Conservation (phyloP, 2,329 filamentous ascomycete genomes). For the Fusarium sororula region DNA sequence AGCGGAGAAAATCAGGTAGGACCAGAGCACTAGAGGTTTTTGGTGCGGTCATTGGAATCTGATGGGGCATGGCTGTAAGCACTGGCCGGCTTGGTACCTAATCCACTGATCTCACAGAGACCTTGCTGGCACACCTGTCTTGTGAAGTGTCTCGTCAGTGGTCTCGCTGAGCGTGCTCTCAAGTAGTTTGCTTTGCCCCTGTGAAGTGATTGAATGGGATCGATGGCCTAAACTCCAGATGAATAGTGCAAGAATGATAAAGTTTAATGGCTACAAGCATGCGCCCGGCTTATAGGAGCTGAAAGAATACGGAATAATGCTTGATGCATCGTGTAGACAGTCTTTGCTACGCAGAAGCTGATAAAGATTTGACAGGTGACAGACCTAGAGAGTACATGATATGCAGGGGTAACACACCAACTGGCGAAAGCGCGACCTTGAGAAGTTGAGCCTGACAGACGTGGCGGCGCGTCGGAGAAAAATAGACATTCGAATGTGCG, state of each 20-base stretch:
- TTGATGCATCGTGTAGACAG: background rate
- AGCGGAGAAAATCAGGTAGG: background rate
- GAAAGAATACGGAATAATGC: background rate
- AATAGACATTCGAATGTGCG: background rate
- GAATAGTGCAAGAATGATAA: too few relatives aligned
- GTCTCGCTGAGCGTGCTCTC: background rate
- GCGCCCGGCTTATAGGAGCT: background rate
- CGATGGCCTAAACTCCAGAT: accelerated
- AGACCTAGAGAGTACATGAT: background rate
- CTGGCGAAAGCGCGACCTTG: background rate
- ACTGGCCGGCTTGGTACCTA: background rate
- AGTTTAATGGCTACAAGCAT: background rate
- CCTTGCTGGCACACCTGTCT: background rate
- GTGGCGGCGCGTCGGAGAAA: background rate
- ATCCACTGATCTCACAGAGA: background rate
- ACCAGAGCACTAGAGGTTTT: background rate
- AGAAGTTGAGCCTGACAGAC: too few relatives aligned
- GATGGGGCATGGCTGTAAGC: background rate
- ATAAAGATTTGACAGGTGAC: background rate
- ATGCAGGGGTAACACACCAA: background rate
- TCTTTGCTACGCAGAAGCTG: background rate
- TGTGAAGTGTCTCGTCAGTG: background rate
- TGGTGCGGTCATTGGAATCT: background rate
- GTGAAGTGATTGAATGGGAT: background rate
- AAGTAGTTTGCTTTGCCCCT: background rate